Evolutionary conservation across 129 eudicot genomes (phyloP).

Genomic region (Centrapalus pauciflorus): DNA sequence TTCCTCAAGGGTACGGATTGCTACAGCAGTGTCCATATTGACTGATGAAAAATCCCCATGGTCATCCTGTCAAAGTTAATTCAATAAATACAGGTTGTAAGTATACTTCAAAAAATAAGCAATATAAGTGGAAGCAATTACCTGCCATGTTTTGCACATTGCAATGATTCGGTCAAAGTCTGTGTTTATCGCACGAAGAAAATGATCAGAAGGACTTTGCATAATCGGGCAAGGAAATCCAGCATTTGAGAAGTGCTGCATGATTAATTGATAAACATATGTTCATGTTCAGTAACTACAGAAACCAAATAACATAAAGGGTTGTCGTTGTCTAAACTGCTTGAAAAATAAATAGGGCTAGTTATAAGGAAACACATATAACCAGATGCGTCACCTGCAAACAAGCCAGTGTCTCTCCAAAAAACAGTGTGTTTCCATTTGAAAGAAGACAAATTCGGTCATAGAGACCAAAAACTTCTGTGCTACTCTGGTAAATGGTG

Average conservation of each 20-base stretch:
- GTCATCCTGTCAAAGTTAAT: constrained; percentile 61
- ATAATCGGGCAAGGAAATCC: constrained; percentile 99
- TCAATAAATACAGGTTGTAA: neutral
- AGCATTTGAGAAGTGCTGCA: constrained; percentile 96
- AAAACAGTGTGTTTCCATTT: constrained; percentile 88
- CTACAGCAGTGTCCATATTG: constrained; percentile 96
- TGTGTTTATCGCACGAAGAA: constrained; percentile 90
- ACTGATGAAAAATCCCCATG: constrained; percentile 86
- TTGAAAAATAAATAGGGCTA: neutral
- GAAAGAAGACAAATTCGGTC: constrained; percentile 95
- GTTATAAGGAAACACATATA: neutral
- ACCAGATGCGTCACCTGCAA: constrained; percentile 57
- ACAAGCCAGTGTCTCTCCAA: constrained; percentile 94
- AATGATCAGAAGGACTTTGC: constrained; percentile 99
- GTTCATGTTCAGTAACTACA: neutral
- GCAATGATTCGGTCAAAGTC: constrained; percentile 90
- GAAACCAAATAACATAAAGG: neutral
- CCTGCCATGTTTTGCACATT: constrained; percentile 97
- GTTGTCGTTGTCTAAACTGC: neutral
- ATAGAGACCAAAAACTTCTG: constrained; percentile 96
- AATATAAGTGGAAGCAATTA: constrained; percentile 12
- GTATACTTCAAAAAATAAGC: neutral
- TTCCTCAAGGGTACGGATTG: constrained; percentile 93
- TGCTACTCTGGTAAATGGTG: constrained; percentile 90
- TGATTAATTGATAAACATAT: neutral